phyloP scores from a whole-genome alignment of 2,329 filamentous ascomycete genomes.

The Sporothrix pallida region DNA sequence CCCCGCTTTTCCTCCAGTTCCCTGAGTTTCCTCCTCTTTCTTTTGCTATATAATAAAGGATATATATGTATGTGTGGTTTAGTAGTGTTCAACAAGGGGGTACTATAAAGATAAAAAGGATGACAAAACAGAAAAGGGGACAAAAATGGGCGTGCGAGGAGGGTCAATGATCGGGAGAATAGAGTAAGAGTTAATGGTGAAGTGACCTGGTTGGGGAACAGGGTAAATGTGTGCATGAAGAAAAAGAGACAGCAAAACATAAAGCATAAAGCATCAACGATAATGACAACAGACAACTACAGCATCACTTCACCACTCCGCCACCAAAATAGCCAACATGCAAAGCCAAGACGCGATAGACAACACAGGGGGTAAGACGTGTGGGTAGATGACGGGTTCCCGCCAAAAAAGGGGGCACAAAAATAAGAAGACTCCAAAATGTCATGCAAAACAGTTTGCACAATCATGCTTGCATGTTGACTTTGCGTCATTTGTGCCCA shows the following conservation, averaged over 20 bases:
- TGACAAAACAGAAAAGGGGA: neutral
- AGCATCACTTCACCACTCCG: neutral
- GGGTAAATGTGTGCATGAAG: constrained; percentile 2
- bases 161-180: neutral
- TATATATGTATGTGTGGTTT: constrained; percentile 14
- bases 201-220: neutral
- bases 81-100: neutral
- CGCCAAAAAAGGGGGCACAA: constrained; percentile 27
- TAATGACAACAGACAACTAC: neutral
- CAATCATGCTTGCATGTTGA: neutral
- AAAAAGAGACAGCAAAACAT: neutral
- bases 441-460: neutral
- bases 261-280: neutral
- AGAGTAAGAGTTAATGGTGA: neutral
- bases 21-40: neutral
- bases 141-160: neutral
- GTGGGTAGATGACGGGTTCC: constrained; percentile 12
- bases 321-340: neutral
- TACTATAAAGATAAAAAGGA: neutral
- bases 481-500: neutral
- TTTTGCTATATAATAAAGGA: constrained; percentile 15
- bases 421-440: neutral
- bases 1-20: neutral
- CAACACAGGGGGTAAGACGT: constrained; percentile 8
- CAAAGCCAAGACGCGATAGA: constrained; percentile 19